phyloP scores from a whole-genome alignment of 1,284 basidiomycete species.

The Naganishia cerealis region DNA sequence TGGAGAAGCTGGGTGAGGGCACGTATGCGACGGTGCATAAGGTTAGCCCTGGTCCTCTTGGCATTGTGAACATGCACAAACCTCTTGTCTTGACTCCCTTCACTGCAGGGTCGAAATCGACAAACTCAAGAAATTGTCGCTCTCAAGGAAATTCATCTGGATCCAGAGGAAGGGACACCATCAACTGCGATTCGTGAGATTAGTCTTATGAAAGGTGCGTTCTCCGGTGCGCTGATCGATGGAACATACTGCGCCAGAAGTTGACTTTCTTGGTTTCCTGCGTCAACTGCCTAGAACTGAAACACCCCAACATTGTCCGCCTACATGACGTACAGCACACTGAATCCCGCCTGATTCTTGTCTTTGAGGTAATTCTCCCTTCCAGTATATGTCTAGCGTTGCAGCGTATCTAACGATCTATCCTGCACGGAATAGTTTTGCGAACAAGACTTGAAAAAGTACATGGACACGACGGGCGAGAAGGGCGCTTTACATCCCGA shows the following conservation, averaged over 20 bases:
- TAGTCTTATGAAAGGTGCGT: conserved; percentile 74
- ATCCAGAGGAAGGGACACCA: conserved; percentile 96
- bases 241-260: not conserved
- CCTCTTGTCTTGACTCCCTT: conserved; percentile 63
- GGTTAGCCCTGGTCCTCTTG: conserved; percentile 54
- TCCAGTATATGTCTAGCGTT: not conserved
- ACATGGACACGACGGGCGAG: conserved; percentile 84
- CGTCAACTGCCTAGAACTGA: conserved; percentile 66
- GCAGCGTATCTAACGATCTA: not conserved
- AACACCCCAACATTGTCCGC: conserved; percentile 91
- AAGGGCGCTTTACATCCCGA: conserved; percentile 66
- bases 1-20: conserved; percentile 75
- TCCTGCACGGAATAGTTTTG: conserved; percentile 43
- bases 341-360: conserved; percentile 93
- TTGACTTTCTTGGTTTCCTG: not conserved
- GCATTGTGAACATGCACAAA: not conserved
- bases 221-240: not conserved
- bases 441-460: conserved; percentile 79
- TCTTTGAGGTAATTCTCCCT: conserved; percentile 71
- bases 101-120: conserved; percentile 72
- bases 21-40: conserved; percentile 80
- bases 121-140: conserved; percentile 75
- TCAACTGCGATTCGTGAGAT: conserved; percentile 97
- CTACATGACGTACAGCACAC: conserved; percentile 95
- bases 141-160: conserved; percentile 95